Percentiles rank a stretch among this genome's conserved stretches.
phyloP scores from a whole-genome alignment of 192 early-diverging fungal species.

The Coemansia sp. region DNA sequence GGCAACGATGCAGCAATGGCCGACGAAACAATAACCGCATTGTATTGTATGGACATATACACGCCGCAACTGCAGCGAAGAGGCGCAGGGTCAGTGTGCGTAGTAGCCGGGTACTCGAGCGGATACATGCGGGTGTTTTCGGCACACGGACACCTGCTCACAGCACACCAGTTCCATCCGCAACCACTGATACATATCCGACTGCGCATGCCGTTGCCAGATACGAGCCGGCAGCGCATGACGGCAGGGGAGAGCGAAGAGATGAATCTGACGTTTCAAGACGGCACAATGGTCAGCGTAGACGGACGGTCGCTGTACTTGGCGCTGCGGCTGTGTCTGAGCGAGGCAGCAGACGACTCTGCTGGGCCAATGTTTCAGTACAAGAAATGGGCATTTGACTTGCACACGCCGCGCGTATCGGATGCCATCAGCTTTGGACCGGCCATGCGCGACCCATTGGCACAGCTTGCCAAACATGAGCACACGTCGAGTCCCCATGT shows the following conservation, averaged over 20 bases:
- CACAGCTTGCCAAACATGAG: slow-evolving; percentile 24
- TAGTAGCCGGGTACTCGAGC: slow-evolving; percentile 45
- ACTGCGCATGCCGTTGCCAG: slow-evolving; percentile 33
- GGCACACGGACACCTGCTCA: slow-evolving; percentile 36
- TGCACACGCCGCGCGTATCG: slow-evolving; percentile 27
- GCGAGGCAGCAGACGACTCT: slow-evolving; percentile 22
- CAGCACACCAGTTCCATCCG: slow-evolving; percentile 36
- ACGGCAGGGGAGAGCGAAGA: slow-evolving; percentile 29
- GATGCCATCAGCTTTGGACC: slow-evolving; percentile 48
- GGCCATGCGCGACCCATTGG: slow-evolving; percentile 25
- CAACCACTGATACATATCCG: slow-evolving; percentile 34
- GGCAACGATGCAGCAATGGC: slow-evolving; percentile 28
- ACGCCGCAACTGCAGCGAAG: slow-evolving; percentile 1
- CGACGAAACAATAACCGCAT: slow-evolving; percentile 30
- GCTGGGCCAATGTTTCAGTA: slow-evolving; percentile 41
- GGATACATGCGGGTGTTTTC: slow-evolving; percentile 46
- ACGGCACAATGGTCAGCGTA: slow-evolving; percentile 41
- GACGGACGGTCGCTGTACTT: slow-evolving; percentile 45
- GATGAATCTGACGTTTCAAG: slow-evolving; percentile 37
- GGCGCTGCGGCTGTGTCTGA: slow-evolving; percentile 42
- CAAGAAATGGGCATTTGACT: slow-evolving; percentile 48
- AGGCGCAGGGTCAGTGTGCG: slow-evolving; percentile 21
- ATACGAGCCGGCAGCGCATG: not conserved
- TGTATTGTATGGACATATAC: slow-evolving; percentile 43
- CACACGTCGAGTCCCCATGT: slow-evolving; percentile 28